A percentile compares a stretch with the other conserved stretches of the same genome.
phyloP scores from a whole-genome alignment of 257 asterid species.

The Ehretia macrophylla region DNA sequence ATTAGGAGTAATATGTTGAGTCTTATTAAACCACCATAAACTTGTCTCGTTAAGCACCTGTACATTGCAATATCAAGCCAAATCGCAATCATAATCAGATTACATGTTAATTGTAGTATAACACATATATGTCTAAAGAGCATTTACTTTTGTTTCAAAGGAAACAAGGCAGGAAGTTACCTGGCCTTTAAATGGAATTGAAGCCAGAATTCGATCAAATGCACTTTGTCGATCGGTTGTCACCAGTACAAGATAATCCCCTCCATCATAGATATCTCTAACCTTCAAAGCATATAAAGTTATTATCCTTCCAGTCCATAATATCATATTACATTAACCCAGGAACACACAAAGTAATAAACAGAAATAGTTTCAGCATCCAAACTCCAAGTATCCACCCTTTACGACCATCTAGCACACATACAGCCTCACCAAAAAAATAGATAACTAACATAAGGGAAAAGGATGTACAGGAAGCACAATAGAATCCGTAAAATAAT shows the following conservation, averaged over 20 bases:
- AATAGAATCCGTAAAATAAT: no score
- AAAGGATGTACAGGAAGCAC: no score
- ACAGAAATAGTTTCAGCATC: no score
- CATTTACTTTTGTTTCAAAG: not conserved
- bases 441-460: no score
- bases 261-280: slow-evolving; percentile 87
- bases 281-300: slow-evolving; percentile 63
- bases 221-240: slow-evolving; percentile 97
- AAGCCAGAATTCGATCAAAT: slow-evolving; percentile 89
- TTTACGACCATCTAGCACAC: no score
- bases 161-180: slow-evolving; percentile 18
- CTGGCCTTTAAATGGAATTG: slow-evolving; percentile 97
- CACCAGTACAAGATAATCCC: slow-evolving; percentile 76
- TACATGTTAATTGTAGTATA: not conserved
- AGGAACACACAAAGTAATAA: no score
- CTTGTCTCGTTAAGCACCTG: slow-evolving; percentile 96
- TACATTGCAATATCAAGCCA: slow-evolving; percentile 5
- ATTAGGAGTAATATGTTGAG: slow-evolving; percentile 79
- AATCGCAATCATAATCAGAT: not conserved
- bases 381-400: no score
- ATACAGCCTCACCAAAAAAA: no score
- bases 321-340: no score
- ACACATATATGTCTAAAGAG: no score
- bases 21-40: slow-evolving; percentile 85
- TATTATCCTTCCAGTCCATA: no score